phyloP scores from a whole-genome alignment of 108 stramenopile species.

The Cyclotella sp. region DNA sequence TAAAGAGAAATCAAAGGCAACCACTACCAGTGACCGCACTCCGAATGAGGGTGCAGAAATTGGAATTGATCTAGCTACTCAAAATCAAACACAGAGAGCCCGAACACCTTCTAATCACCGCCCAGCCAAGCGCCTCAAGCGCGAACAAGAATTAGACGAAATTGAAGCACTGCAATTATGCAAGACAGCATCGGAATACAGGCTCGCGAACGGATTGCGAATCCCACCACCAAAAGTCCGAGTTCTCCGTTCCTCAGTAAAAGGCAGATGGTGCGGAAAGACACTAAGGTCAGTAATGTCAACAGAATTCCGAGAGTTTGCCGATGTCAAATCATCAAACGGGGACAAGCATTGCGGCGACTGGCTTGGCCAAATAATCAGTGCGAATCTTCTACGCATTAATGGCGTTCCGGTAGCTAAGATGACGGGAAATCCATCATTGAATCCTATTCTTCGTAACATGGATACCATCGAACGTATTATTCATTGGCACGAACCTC shows the following conservation, averaged over 20 bases:
- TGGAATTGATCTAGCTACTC: not conserved
- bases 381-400: conserved; percentile 61
- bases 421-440: conserved; percentile 10
- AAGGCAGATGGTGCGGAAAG: conserved; percentile 81
- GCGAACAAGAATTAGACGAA: conserved; percentile 57
- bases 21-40: not conserved
- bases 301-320: conserved; percentile 63
- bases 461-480: conserved; percentile 71
- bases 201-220: conserved; percentile 58
- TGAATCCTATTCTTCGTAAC: conserved; percentile 57
- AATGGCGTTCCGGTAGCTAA: conserved; percentile 55
- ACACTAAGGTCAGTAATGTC: conserved; percentile 57
- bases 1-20: conserved; percentile 15
- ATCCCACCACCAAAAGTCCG: conserved; percentile 67
- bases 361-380: conserved; percentile 41
- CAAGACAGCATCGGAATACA: conserved; percentile 45
- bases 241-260: conserved; percentile 59
- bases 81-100: conserved; percentile 22
- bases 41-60: conserved; percentile 10
- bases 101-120: conserved; percentile 49
- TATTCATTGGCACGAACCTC: conserved; percentile 88
- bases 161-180: conserved; percentile 49
- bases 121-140: conserved; percentile 45
- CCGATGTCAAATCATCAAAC: conserved; percentile 6
- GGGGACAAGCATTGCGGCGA: conserved; percentile 1